A percentile compares a stretch with the other conserved stretches of the same genome.
Evolutionary conservation across 768 basidiomycete genomes (phyloP).

Genomic region (Naematelia encephala): DNA sequence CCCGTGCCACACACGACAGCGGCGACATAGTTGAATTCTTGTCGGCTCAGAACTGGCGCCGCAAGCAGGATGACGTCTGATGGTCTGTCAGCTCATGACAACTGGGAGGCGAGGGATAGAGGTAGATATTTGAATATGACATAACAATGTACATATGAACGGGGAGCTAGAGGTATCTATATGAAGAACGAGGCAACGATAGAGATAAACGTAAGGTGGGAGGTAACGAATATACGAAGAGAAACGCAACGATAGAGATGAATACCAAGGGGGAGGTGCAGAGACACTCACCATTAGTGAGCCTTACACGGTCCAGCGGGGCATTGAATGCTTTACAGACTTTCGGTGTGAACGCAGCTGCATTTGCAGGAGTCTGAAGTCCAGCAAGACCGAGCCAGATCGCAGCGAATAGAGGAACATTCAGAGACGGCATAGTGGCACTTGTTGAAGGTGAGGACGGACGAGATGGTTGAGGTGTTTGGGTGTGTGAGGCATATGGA

Average conservation of each 20-base stretch:
- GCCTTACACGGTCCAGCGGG: slow-evolving; percentile 14
- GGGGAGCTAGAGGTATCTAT: background rate
- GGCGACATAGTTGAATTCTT: slow-evolving; percentile 31
- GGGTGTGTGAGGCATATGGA: background rate
- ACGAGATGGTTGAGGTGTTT: slow-evolving; percentile 10
- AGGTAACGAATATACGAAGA: background rate
- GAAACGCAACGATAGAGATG: background rate
- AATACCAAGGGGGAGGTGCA: background rate
- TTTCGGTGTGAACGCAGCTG: slow-evolving; percentile 19
- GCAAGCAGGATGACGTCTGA: slow-evolving; percentile 49
- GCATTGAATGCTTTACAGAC: slow-evolving; percentile 25
- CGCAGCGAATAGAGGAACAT: slow-evolving; percentile 25
- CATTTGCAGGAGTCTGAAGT: slow-evolving; percentile 21
- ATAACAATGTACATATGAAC: background rate
- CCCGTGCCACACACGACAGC: slow-evolving; percentile 48
- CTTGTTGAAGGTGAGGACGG: slow-evolving; percentile 3
- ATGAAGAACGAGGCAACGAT: background rate
- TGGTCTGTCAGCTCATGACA: background rate
- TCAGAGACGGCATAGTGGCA: slow-evolving; percentile 12
- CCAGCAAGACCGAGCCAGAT: slow-evolving; percentile 49
- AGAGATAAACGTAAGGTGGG: background rate
- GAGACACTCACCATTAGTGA: slow-evolving; percentile 44
- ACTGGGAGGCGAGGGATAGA: background rate
- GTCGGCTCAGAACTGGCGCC: slow-evolving; percentile 27
- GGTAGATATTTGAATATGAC: background rate